Percentiles rank a stretch among this genome's conserved stretches.
Evolutionary conservation across 441 rosid species (phyloP).

Genomic region (Biscutella laevigata): DNA sequence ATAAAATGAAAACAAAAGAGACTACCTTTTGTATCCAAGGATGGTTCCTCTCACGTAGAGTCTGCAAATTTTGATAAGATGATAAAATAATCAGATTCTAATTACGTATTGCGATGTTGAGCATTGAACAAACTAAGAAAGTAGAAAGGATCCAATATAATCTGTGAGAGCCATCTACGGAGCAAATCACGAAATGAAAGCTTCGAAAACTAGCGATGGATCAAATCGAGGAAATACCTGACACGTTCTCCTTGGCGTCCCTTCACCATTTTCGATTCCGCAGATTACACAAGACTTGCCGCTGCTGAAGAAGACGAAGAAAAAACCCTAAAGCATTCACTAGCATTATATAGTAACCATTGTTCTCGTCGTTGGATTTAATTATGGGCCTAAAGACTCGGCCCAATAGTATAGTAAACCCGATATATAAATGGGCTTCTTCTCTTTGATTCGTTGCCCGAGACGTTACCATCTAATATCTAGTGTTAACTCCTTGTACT

Average conservation of each 20-base stretch:
- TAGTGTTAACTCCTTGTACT: no score
- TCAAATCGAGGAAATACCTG: constrained; percentile 26
- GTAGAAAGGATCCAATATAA: no score
- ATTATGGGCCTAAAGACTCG: neutral
- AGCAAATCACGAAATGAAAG: neutral
- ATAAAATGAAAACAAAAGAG: neutral
- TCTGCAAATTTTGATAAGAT: constrained; percentile 30
- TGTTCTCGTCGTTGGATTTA: neutral
- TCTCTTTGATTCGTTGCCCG: no score
- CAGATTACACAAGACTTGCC: neutral
- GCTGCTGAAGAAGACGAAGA: constrained; percentile 1
- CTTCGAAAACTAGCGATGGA: neutral
- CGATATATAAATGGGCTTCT: no score
- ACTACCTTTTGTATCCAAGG: constrained; percentile 82
- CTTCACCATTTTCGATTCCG: constrained; percentile 57
- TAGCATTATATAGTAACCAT: neutral
- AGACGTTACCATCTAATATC: no score
- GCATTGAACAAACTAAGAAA: neutral
- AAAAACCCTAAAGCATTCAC: constrained; percentile 3
- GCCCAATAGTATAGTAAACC: neutral
- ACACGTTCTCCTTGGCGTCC: constrained; percentile 77
- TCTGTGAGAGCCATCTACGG: no score
- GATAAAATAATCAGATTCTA: neutral
- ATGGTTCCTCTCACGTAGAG: constrained; percentile 81
- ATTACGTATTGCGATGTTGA: neutral